Evolutionary conservation across 495 filamentous ascomycete species (phyloP), one percentile per base, ranked within the genome.

Genomic region (Xylaria sp.): DNA sequence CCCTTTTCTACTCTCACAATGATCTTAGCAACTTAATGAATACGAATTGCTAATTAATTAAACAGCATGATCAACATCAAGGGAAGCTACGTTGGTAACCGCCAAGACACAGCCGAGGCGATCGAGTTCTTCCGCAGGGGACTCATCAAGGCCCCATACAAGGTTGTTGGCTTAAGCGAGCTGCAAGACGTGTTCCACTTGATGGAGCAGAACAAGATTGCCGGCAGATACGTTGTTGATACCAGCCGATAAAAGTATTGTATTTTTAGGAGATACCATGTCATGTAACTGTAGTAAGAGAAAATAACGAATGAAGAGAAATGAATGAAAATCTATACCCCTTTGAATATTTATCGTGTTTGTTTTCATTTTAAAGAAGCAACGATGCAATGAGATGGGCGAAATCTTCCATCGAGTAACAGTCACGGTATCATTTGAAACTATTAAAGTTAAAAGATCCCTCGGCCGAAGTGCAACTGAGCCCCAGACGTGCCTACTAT

Each of bases 1-100:
- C 29, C 29, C 35, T 64, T 61, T 53, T 26, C 58, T 24, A 11
- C 17, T 46, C 48, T 44, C 6, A 24, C 43, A 19, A 55, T 8
- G 40, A 17, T 33, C 14, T 5, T 5, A 14, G 26, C 4, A 44
- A 40, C 33, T 59, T 5, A 87, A 59, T n/a, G 26, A n/a, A 29
- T 19, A 61, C 40, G 29, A 21, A n/a, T 61, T 21, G 14, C 57
- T 71, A 61, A 71, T n/a, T n/a, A 15, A 87, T 76, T 5, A 14
- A 46, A 71, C 35, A 72, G 70, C 61, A 97, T 97, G 93, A 91
- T 97, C 81, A 91, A 82, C 72, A 97, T 98, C 87, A 94, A 93
- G 85, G 95, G 95, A 53, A 92, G 89, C 72, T 97, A 97, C 77
- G 95, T 97, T 71, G 95, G 95, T 52, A 97, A 95, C 80, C 88